Evolutionary conservation across 192 early-diverging fungal species (phyloP).

Genomic region (Podila verticillata): DNA sequence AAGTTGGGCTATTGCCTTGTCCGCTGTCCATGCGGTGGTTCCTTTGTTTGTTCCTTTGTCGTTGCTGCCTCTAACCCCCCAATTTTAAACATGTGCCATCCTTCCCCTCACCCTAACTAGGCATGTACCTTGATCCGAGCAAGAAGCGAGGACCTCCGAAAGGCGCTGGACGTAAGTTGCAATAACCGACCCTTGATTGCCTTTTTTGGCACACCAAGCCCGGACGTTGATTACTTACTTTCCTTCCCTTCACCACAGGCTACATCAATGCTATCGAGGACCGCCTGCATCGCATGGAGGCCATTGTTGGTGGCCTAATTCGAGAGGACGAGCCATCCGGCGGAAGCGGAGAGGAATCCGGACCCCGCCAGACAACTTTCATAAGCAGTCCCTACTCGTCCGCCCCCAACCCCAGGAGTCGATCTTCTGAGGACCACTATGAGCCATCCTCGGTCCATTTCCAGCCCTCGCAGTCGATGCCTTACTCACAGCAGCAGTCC

Average conservation of each 20-base stretch:
- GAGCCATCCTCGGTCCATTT: not conserved
- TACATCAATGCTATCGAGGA: slow-evolving; percentile 88
- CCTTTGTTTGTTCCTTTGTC: not conserved
- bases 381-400: not conserved
- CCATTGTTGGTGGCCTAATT: slow-evolving; percentile 66
- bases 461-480: slow-evolving; percentile 1
- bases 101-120: slow-evolving; percentile 5
- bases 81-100: not conserved
- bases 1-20: not conserved
- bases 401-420: slow-evolving; percentile 1
- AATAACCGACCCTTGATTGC: no score
- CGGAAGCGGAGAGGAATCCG: slow-evolving; percentile 4
- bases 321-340: slow-evolving; percentile 53
- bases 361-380: not conserved
- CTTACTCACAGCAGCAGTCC: slow-evolving; percentile 5
- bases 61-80: not conserved
- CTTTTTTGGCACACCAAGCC: not conserved
- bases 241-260: slow-evolving; percentile 45
- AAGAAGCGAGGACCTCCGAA: slow-evolving; percentile 88
- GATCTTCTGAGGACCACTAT: slow-evolving; percentile 12
- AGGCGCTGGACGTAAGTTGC: slow-evolving; percentile 47
- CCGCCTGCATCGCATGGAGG: slow-evolving; percentile 76
- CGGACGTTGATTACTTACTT: no score
- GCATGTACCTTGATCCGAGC: slow-evolving; percentile 52
- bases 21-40: not conserved